phyloP scores from a whole-genome alignment of 495 filamentous ascomycete species.

The Penicillium herquei region DNA sequence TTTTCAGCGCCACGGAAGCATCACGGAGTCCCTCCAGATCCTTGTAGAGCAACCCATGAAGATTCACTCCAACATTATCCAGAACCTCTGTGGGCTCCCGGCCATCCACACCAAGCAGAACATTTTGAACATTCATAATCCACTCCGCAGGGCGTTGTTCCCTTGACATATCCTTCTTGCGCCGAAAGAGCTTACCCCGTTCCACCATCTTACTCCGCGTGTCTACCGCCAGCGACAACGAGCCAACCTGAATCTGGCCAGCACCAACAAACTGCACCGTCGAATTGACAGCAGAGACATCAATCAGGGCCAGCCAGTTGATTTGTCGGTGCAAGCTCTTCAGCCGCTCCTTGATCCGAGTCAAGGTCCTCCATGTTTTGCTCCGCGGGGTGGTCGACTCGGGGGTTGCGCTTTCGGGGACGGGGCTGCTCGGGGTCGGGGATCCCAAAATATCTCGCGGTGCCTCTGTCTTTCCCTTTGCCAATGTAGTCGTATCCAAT shows the following conservation, averaged over 20 bases:
- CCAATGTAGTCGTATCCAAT: slow-evolving; percentile 66
- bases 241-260: slow-evolving; percentile 80
- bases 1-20: slow-evolving; percentile 83
- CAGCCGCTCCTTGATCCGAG: slow-evolving; percentile 73
- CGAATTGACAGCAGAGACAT: slow-evolving; percentile 82
- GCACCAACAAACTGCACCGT: slow-evolving; percentile 72
- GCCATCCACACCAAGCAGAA: slow-evolving; percentile 83
- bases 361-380: slow-evolving; percentile 76
- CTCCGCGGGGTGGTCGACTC: slow-evolving; percentile 47
- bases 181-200: slow-evolving; percentile 84
- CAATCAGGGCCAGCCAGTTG: slow-evolving; percentile 85
- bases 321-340: slow-evolving; percentile 85
- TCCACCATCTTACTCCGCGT: slow-evolving; percentile 90
- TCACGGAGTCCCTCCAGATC: slow-evolving; percentile 85
- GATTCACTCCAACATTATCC: slow-evolving; percentile 82
- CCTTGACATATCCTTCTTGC: slow-evolving; percentile 65
- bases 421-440: slow-evolving; percentile 21
- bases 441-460: slow-evolving; percentile 20
- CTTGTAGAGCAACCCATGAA: slow-evolving; percentile 90
- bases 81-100: slow-evolving; percentile 83
- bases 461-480: slow-evolving; percentile 38
- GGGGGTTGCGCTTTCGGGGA: slow-evolving; percentile 20
- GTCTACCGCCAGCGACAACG: slow-evolving; percentile 81
- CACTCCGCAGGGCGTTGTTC: slow-evolving; percentile 88
- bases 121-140: slow-evolving; percentile 81